Evolutionary conservation across 1,284 basidiomycete species (phyloP), one percentile per base, ranked within the genome.

Genomic region (Naganishia sp.): DNA sequence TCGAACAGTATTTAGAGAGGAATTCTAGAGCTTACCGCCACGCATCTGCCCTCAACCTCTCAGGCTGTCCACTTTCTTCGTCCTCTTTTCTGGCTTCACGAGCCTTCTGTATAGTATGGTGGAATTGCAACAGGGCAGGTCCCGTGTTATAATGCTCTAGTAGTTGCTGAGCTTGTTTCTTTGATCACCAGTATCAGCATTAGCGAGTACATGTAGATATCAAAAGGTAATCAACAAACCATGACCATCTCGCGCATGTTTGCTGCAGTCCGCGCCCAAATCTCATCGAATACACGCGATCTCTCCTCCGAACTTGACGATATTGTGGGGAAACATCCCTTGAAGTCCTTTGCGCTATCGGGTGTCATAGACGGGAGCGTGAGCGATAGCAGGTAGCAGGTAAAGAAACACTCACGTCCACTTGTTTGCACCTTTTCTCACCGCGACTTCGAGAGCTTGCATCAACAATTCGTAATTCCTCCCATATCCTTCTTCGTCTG

Each of bases 401-500:
- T 18, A 21, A 7, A 9, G 17, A 28, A 3, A 2, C 11, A 78
- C 77, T 70, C 67, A 79, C 77, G 73, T 76, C 75, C 76, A 76
- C 56, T 74, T 74, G 56, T 76, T 72, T 18, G 76, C 69, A 13
- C 75, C 76, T 42, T 72, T 72, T 54, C 73, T 71, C 15, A 76
- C 72, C 9, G 77, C 77, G 31, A 75, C 70, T 39, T 77, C 74
- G 7, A 79, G 54, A 15, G 76, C 73, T 25, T 76, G 71, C 54
- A 76, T 70, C 10, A 77, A 72, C 15, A 72, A 57, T 64, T 74
- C 67, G 58, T 77, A 77, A 49, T 78, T 69, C 53, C 71, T 71
- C 18, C 78, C 79, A 63, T 73, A 80, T 46, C 56, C 35, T 45
- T 65, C 64, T 31, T 32, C 54, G 45, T 51, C 55, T 58, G 9